Percentiles rank a stretch among this genome's conserved stretches.
These are phyloP conservation scores for Elongisporangium prolatum DNA, from an alignment of 352 stramenopile species.

Conservation along the genomic window DNA sequence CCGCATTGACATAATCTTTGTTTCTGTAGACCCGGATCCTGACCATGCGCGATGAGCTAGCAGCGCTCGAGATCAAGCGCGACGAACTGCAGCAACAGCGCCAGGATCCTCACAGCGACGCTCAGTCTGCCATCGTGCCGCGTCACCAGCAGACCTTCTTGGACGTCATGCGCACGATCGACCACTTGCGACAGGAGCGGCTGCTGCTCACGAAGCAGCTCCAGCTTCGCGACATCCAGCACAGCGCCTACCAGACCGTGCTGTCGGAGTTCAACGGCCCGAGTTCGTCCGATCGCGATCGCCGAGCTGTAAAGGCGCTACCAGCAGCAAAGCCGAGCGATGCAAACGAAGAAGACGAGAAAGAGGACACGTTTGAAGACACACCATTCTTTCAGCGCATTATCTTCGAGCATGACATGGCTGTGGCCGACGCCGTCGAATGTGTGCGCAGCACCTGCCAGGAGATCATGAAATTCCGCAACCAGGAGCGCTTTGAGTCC, in stretches of 20 bases:
- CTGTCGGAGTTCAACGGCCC: constrained; percentile 28
- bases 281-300: constrained; percentile 3
- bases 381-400: constrained; percentile 50
- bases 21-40: constrained; percentile 27
- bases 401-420: constrained; percentile 34
- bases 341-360: not conserved
- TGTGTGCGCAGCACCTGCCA: constrained; percentile 53
- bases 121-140: constrained; percentile 1
- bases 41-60: constrained; percentile 40
- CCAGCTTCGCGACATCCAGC: constrained; percentile 39
- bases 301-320: not conserved
- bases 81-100: constrained; percentile 21
- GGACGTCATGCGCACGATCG: constrained; percentile 36
- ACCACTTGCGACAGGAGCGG: constrained; percentile 37
- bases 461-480: constrained; percentile 56
- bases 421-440: constrained; percentile 27
- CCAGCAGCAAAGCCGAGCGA: not conserved
- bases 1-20: not conserved
- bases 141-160: constrained; percentile 17
- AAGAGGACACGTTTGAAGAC: constrained; percentile 2
- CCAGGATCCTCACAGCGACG: not conserved
- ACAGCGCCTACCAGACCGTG: constrained; percentile 54
- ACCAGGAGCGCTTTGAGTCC: constrained; percentile 33
- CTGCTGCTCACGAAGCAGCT: constrained; percentile 27
- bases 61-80: constrained; percentile 39